A percentile compares a stretch with the other conserved stretches of the same genome.
phyloP scores from a whole-genome alignment of 257 asterid species.

The Penstemon davidsonii region DNA sequence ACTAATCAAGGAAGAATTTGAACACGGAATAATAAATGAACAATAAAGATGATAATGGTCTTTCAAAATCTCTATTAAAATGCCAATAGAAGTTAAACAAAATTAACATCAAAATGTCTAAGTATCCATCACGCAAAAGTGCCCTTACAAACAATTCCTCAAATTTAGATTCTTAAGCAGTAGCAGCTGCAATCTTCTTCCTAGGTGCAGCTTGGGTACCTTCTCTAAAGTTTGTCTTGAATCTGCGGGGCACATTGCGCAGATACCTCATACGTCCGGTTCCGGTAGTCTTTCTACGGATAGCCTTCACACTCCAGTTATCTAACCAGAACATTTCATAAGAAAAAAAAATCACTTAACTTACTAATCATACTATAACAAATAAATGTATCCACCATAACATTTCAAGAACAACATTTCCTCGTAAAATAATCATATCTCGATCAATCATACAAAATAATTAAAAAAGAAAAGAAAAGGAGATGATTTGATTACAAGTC shows the following conservation, averaged over 20 bases:
- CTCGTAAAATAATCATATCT: background rate
- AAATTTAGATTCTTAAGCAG: conserved; percentile 41
- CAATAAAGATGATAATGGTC: conserved; percentile 12
- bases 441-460: background rate
- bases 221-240: conserved; percentile 78
- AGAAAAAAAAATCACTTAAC: conserved; percentile 5
- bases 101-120: conserved; percentile 4
- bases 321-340: conserved; percentile 33
- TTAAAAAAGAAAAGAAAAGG: background rate
- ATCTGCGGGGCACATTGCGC: conserved; percentile 68
- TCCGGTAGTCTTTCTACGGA: conserved; percentile 71
- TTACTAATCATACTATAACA: background rate
- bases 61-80: conserved; percentile 20
- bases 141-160: conserved; percentile 15
- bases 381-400: background rate
- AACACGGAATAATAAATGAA: background rate
- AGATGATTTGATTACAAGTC: conserved; percentile 34
- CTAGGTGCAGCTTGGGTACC: conserved; percentile 82
- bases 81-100: conserved; percentile 20
- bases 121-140: background rate
- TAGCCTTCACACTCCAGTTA: conserved; percentile 79
- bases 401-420: background rate
- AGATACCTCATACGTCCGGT: conserved; percentile 80
- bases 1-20: background rate
- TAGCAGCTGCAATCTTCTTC: conserved; percentile 62